phyloP scores from a whole-genome alignment of 768 basidiomycete species.

The Ramaria sp. region DNA sequence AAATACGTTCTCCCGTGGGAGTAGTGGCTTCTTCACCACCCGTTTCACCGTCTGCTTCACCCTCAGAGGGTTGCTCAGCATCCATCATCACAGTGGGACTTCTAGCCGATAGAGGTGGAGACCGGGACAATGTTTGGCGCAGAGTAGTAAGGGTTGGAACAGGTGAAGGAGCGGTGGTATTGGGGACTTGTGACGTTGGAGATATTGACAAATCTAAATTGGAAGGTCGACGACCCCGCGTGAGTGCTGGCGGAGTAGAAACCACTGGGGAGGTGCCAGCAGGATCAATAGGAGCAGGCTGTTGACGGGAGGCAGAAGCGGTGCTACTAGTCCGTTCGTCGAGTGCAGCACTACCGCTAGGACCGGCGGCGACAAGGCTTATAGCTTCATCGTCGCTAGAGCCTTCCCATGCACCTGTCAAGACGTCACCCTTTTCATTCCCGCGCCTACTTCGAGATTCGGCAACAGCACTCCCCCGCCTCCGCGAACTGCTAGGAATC shows the following conservation, averaged over 20 bases:
- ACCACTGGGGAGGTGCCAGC: slow-evolving; percentile 12
- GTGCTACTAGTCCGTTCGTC: slow-evolving; percentile 72
- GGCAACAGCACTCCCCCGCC: slow-evolving; percentile 10
- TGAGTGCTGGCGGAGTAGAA: slow-evolving; percentile 1
- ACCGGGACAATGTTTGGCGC: slow-evolving; percentile 48
- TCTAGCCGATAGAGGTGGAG: slow-evolving; percentile 25
- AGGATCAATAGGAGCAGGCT: slow-evolving; percentile 22
- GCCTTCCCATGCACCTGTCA: slow-evolving; percentile 8
- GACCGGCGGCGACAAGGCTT: slow-evolving; percentile 67
- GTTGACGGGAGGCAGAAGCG: slow-evolving; percentile 12
- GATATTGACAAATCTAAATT: slow-evolving; percentile 53
- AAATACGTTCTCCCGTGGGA: slow-evolving; percentile 48
- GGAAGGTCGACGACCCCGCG: slow-evolving; percentile 37
- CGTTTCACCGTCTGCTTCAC: slow-evolving; percentile 37
- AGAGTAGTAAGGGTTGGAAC: slow-evolving; percentile 54
- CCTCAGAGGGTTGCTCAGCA: slow-evolving; percentile 8
- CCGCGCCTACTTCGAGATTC: not conserved
- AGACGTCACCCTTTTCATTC: slow-evolving; percentile 3
- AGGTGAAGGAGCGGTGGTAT: slow-evolving; percentile 42
- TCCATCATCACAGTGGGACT: slow-evolving; percentile 14
- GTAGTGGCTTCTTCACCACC: slow-evolving; percentile 42
- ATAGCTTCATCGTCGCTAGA: slow-evolving; percentile 85
- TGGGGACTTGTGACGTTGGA: slow-evolving; percentile 20
- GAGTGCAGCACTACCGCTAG: slow-evolving; percentile 70
- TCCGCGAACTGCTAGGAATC: slow-evolving; percentile 29